Conservation (phyloP, 257 asterid species). For the Catharanthus roseus region DNA sequence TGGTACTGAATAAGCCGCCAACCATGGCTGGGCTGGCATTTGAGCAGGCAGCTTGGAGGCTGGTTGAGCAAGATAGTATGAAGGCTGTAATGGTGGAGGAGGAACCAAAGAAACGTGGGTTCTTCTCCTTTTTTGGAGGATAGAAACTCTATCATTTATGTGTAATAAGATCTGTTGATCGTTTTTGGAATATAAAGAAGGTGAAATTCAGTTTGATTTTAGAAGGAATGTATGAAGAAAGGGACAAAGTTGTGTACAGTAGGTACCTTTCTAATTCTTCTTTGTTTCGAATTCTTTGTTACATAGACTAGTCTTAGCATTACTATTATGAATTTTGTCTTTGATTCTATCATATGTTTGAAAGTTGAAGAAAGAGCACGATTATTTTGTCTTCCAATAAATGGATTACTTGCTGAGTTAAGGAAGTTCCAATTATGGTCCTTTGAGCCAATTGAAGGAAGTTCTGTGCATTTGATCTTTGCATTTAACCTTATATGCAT, state of each 20-base stretch:
- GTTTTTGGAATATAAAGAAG: neutral
- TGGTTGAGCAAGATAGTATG: slow-evolving; percentile 99
- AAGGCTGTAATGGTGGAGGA: slow-evolving; percentile 93
- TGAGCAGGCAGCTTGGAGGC: slow-evolving; percentile 97
- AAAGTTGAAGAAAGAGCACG: neutral
- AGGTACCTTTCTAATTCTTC: neutral
- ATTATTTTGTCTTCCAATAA: neutral
- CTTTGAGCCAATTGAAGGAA: neutral
- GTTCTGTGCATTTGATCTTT: neutral
- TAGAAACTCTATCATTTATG: slow-evolving; percentile 18
- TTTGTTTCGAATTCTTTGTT: neutral
- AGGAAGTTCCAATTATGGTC: neutral
- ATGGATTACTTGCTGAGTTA: neutral
- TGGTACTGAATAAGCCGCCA: slow-evolving; percentile 92
- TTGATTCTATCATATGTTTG: neutral
- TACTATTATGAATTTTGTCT: neutral
- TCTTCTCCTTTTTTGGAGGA: slow-evolving; percentile 87
- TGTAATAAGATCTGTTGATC: neutral
- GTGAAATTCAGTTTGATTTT: slow-evolving; percentile 1
- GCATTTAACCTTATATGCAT: neutral
- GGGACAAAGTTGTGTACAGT: slow-evolving; percentile 10
- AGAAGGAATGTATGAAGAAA: neutral
- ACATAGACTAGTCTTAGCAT: neutral
- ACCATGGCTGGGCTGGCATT: slow-evolving; percentile 91
- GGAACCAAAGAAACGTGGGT: slow-evolving; percentile 88